phyloP scores from a whole-genome alignment of 495 filamentous ascomycete genomes.

The Penicillium canariense region DNA sequence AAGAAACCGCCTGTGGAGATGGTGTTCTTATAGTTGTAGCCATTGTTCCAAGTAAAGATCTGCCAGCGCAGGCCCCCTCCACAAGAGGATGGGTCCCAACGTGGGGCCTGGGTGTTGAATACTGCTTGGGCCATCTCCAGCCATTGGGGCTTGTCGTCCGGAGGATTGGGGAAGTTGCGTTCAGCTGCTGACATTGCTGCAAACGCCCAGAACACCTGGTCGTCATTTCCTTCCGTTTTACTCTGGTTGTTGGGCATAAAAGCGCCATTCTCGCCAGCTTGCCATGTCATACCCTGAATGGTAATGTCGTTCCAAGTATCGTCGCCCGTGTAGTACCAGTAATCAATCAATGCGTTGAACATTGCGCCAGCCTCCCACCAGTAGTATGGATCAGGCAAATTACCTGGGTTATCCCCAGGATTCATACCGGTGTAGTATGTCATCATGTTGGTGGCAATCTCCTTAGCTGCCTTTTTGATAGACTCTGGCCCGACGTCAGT shows the following conservation, averaged over 20 bases:
- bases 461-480: slow-evolving; percentile 44
- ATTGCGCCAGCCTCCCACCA: slow-evolving; percentile 82
- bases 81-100: slow-evolving; percentile 71
- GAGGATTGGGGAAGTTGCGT: slow-evolving; percentile 63
- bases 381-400: slow-evolving; percentile 73
- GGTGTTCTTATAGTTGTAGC: slow-evolving; percentile 79
- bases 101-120: slow-evolving; percentile 68
- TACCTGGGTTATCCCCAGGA: slow-evolving; percentile 68
- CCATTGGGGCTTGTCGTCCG: slow-evolving; percentile 62
- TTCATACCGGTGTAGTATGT: slow-evolving; percentile 68
- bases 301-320: slow-evolving; percentile 67
- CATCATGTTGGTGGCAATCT: slow-evolving; percentile 48
- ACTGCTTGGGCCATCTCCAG: slow-evolving; percentile 77
- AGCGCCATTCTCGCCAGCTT: slow-evolving; percentile 62
- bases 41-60: slow-evolving; percentile 75
- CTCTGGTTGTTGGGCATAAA: slow-evolving; percentile 85
- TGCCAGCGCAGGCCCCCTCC: slow-evolving; percentile 80
- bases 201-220: slow-evolving; percentile 86
- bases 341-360: slow-evolving; percentile 76
- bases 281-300: slow-evolving; percentile 64
- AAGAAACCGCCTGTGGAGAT: slow-evolving; percentile 81
- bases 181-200: slow-evolving; percentile 80
- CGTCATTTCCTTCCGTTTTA: slow-evolving; percentile 74
- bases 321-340: slow-evolving; percentile 81
- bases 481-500: slow-evolving; percentile 32